A percentile compares a stretch with the other conserved stretches of the same genome.
Conservation (phyloP, 225 moss, liverwort and hornwort species). For the Bryum argenteum region DNA sequence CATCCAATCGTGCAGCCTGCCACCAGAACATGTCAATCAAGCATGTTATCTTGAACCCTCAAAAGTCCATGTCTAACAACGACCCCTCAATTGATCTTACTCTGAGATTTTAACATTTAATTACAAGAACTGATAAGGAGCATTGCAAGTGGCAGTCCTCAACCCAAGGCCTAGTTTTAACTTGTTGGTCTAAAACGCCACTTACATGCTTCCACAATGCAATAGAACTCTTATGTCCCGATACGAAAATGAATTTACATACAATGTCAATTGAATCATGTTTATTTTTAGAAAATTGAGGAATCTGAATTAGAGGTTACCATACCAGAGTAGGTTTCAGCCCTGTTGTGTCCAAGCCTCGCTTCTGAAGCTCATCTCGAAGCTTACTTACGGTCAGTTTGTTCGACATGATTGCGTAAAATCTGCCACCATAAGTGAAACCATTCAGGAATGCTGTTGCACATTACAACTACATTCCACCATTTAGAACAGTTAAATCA, state of each 20-base stretch:
- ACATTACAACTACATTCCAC: not conserved
- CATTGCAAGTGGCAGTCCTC: not conserved
- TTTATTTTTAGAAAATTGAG: no score
- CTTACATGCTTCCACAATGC: slow-evolving; percentile 10
- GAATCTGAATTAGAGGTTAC: not conserved
- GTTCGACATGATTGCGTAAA: slow-evolving; percentile 55
- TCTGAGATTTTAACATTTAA: not conserved
- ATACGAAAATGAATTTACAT: not conserved
- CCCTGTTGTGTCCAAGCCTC: slow-evolving; percentile 75
- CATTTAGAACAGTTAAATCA: not conserved
- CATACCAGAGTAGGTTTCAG: slow-evolving; percentile 75
- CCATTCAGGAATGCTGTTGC: not conserved
- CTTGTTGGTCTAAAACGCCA: not conserved
- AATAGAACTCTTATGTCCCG: not conserved
- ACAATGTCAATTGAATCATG: not conserved
- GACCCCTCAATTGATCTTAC: not conserved
- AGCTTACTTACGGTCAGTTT: slow-evolving; percentile 69
- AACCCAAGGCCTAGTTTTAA: not conserved
- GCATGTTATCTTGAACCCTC: not conserved
- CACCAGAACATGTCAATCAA: slow-evolving; percentile 31
- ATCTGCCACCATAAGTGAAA: slow-evolving; percentile 13
- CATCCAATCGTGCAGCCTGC: slow-evolving; percentile 82
- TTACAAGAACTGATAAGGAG: slow-evolving; percentile 1
- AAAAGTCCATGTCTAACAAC: no score
- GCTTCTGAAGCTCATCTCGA: slow-evolving; percentile 69